Percentiles rank a stretch among this genome's conserved stretches.
These are phyloP conservation scores for Sordariomycetes sp. DNA, from an alignment of 2,329 filamentous ascomycete species.

Conservation along the genomic window DNA sequence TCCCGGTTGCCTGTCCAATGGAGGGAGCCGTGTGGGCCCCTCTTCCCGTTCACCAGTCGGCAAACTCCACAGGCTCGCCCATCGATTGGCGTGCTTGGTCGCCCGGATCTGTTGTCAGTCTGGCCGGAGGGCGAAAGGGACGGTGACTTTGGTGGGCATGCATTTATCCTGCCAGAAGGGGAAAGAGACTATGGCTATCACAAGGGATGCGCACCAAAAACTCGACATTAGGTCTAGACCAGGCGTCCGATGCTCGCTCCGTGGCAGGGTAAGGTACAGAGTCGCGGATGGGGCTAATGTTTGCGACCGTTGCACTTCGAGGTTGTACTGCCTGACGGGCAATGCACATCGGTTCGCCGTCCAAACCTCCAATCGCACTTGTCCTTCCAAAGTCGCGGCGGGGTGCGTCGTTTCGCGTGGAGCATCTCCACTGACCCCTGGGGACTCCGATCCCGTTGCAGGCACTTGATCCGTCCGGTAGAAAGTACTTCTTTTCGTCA, in stretches of 20 bases:
- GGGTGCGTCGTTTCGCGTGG: not conserved
- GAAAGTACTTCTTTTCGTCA: not conserved
- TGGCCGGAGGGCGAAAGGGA: not conserved
- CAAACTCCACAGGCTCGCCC: not conserved
- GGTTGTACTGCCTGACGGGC: not conserved
- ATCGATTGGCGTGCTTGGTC: not conserved
- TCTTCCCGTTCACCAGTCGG: no score
- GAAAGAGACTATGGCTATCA: not conserved
- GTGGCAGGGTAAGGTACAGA: not conserved
- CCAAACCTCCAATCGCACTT: not conserved
- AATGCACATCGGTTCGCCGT: not conserved
- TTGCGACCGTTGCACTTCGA: no score
- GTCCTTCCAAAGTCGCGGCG: not conserved
- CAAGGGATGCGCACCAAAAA: not conserved
- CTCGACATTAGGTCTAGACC: not conserved
- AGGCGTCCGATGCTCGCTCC: not conserved
- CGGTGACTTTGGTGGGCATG: not conserved
- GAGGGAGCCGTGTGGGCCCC: not conserved
- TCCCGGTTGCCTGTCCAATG: conserved; percentile 6
- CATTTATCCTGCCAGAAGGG: not conserved
- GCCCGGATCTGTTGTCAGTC: not conserved
- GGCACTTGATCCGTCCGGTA: no score
- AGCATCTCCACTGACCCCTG: not conserved
- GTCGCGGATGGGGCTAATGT: no score
- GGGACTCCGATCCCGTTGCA: not conserved